Evolutionary conservation across 2,329 filamentous ascomycete species (phyloP).

Genomic region (Aureobasidium mangrovei): DNA sequence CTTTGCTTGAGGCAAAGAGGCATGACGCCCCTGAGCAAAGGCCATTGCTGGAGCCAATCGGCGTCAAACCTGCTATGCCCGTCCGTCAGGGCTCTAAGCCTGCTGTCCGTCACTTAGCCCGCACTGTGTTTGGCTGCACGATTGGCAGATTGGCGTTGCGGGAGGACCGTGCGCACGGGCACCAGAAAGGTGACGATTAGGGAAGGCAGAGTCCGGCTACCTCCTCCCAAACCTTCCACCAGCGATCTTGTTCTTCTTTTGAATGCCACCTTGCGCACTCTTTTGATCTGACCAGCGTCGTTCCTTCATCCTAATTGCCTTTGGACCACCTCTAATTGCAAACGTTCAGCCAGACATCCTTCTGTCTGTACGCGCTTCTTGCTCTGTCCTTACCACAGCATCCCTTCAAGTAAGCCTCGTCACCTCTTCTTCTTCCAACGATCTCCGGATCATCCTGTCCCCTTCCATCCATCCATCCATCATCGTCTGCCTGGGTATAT

Average conservation of each 20-base stretch:
- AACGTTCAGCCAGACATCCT: not conserved
- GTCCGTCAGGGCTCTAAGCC: not conserved
- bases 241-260: not conserved
- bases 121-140: not conserved
- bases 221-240: not conserved
- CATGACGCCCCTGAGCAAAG: not conserved
- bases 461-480: not conserved
- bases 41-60: not conserved
- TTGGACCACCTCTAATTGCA: conserved; percentile 7
- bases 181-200: not conserved
- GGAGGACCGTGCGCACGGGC: not conserved
- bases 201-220: conserved; percentile 1
- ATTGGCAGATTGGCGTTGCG: not conserved
- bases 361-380: not conserved
- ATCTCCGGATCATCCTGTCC: not conserved
- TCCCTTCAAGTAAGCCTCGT: conserved; percentile 6
- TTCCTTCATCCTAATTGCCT: conserved; percentile 3
- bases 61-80: not conserved
- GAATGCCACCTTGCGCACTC: not conserved
- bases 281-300: conserved; percentile 7
- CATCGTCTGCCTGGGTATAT: conserved; percentile 18
- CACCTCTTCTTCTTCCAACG: not conserved
- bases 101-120: not conserved
- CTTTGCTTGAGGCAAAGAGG: conserved; percentile 21
- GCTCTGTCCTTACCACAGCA: conserved; percentile 1